Base-by-base conservation (phyloP, 352 stramenopile species). In the Aphanomyces cochlioides region DNA sequence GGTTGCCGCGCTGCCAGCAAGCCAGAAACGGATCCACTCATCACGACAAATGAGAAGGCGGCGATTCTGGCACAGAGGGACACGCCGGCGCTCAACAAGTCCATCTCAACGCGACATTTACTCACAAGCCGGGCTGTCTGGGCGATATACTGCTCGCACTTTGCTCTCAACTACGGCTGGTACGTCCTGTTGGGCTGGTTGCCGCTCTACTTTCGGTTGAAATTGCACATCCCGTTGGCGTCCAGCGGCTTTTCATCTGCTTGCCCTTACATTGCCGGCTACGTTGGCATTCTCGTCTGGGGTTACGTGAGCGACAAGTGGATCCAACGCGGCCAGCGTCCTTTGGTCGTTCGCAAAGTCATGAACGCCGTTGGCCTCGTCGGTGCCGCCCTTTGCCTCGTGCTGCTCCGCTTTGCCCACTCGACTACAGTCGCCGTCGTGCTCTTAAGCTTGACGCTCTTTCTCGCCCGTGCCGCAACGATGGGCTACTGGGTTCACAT, bases 401-500 rank as follows among this genome's bases (percentile, higher is more conserved):
- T 83, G 64, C 78, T 79, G 34, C 64, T 95, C 40, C 83, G 84
- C 21, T 85, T 86, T 28, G 86, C 85, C 3, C 82, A 79, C 28
- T 75, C 75, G 40, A 77, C 83, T 3, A 66, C 82, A 0, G 73
- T 73, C 36, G 88, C 88, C 7, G 78, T 94, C 15, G 76, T 74
- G 3, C 76, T 95, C 48, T 73, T 95, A 48, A 93, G 77, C 28
- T 64, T 90, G 41, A 90, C 86, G 50, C 77, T 95, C 12, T 94
- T 94, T 72, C 83, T 87, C 28, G 84, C 77, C 67, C 88, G 88
- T 47, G 82, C 84, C 8, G 79, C 86, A 12, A 89, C 91, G 72
- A 82, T 83, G 54, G 88, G 88, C 17, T 95, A 91, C 72, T 95
- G 86, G 86, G 86, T 95, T 65, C 93, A 95, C 74, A 95, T 95